Evolutionary conservation across 768 basidiomycete genomes (phyloP).

Genomic region (Neoboletus magnificus): DNA sequence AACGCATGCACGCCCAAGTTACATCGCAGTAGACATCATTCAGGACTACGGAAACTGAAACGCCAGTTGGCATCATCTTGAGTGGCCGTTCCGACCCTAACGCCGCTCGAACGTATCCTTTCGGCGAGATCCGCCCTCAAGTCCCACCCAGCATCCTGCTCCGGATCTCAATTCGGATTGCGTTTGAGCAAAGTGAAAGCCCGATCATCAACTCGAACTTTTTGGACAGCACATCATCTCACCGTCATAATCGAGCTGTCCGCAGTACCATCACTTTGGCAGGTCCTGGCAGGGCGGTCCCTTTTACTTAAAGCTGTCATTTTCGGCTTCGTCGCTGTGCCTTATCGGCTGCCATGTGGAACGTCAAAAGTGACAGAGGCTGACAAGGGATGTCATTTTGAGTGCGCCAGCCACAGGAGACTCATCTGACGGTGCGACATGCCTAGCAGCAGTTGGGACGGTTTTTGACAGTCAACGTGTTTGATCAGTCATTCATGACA

Average conservation of each 20-base stretch:
- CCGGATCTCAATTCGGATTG: slow-evolving; percentile 25
- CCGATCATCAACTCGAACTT: slow-evolving; percentile 21
- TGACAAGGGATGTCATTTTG: slow-evolving; percentile 15
- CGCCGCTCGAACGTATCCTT: slow-evolving; percentile 17
- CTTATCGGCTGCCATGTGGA: slow-evolving; percentile 17
- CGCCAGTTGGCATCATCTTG: slow-evolving; percentile 5
- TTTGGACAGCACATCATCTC: slow-evolving; percentile 14
- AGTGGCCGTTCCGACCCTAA: slow-evolving; percentile 9
- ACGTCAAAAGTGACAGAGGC: slow-evolving; percentile 2
- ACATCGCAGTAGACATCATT: slow-evolving; percentile 9
- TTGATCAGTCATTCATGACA: slow-evolving; percentile 4
- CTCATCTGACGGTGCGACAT: background rate
- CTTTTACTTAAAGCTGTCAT: slow-evolving; percentile 5
- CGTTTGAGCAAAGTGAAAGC: slow-evolving; percentile 16
- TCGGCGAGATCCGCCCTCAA: slow-evolving; percentile 30
- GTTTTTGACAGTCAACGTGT: slow-evolving; percentile 7
- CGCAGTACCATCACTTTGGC: slow-evolving; percentile 9
- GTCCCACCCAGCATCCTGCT: slow-evolving; percentile 7
- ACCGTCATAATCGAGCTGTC: slow-evolving; percentile 14
- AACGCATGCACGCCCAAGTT: slow-evolving; percentile 1
- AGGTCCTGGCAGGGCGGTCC: slow-evolving; percentile 9
- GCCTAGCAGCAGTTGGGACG: slow-evolving; percentile 3
- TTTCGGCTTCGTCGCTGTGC: slow-evolving; percentile 9
- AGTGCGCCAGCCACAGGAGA: background rate
- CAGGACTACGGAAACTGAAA: slow-evolving; percentile 14